Percentiles rank a stretch among this genome's conserved stretches.
phyloP scores from a whole-genome alignment of 257 asterid species.

The Gentiana dahurica region DNA sequence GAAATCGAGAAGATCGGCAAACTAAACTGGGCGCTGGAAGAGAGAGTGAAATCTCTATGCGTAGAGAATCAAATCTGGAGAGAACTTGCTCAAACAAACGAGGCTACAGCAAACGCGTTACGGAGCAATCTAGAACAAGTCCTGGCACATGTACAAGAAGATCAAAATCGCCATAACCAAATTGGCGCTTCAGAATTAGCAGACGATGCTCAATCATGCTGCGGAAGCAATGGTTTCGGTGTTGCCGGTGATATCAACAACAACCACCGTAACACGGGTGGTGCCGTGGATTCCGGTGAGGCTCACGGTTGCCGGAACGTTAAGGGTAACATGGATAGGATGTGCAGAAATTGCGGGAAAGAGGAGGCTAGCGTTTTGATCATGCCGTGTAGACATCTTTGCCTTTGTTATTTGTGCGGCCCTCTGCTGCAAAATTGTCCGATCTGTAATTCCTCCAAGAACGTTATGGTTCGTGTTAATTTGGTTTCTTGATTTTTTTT shows the following conservation, averaged over 20 bases:
- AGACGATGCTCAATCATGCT: conserved; percentile 24
- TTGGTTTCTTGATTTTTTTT: conserved; percentile 13
- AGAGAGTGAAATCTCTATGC: conserved; percentile 15
- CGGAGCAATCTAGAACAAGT: conserved; percentile 21
- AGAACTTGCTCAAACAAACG: conserved; percentile 24
- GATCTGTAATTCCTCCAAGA: conserved; percentile 41
- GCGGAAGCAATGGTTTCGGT: conserved; percentile 18
- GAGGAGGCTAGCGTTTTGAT: conserved; percentile 67
- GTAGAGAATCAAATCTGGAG: conserved; percentile 26
- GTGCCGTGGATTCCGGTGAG: neutral
- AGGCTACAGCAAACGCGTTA: conserved; percentile 20
- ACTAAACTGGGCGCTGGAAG: conserved; percentile 22
- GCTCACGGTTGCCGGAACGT: neutral
- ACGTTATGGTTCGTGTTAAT: conserved; percentile 60
- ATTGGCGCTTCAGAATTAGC: neutral
- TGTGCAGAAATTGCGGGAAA: conserved; percentile 65
- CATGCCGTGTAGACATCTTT: conserved; percentile 82
- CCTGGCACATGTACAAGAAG: conserved; percentile 10
- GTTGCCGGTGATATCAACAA: no score
- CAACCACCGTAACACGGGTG: neutral
- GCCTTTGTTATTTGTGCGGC: conserved; percentile 62
- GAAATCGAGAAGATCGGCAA: conserved; percentile 21
- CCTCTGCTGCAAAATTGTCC: conserved; percentile 63
- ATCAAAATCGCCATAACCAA: neutral
- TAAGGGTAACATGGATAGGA: conserved; percentile 9